Conservation (phyloP, 1,284 basidiomycete species). For the Rhizoctonia solani region DNA sequence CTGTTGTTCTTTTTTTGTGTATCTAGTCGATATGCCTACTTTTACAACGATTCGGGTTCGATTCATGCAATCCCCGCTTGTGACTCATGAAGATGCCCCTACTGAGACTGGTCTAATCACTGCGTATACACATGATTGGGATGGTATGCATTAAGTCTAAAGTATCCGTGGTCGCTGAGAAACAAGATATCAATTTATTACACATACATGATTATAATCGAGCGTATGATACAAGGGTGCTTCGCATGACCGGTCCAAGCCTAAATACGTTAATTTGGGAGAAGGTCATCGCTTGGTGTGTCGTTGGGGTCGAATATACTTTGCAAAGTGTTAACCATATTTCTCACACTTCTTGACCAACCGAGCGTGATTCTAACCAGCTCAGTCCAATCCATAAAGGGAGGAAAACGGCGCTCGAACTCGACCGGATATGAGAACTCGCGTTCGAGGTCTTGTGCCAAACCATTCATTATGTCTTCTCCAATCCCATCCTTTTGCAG, state of each 20-base stretch:
- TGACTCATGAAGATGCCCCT: neutral
- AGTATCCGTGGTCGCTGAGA: too few species aligned
- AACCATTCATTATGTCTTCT: slow-evolving; percentile 19
- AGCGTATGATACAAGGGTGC: too few species aligned
- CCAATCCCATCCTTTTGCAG: neutral
- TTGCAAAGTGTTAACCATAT: neutral
- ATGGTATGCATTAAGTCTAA: too few species aligned
- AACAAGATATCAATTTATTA: too few species aligned
- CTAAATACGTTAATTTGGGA: too few species aligned
- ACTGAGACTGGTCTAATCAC: too few species aligned
- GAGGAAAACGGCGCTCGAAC: slow-evolving; percentile 5
- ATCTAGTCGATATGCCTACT: slow-evolving; percentile 10
- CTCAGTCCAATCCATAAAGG: neutral
- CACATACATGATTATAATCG: too few species aligned
- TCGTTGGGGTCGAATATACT: slow-evolving; percentile 1
- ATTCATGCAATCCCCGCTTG: neutral
- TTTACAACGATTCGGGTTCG: neutral
- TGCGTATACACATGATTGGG: too few species aligned
- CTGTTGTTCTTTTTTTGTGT: slow-evolving; percentile 14
- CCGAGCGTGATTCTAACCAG: neutral
- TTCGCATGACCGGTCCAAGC: too few species aligned
- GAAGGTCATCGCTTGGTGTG: neutral
- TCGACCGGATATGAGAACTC: slow-evolving; percentile 10
- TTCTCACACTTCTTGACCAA: slow-evolving; percentile 10
- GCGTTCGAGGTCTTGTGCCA: neutral